phyloP scores from a whole-genome alignment of 2,329 filamentous ascomycete genomes.

The Acrocalymma vagum region DNA sequence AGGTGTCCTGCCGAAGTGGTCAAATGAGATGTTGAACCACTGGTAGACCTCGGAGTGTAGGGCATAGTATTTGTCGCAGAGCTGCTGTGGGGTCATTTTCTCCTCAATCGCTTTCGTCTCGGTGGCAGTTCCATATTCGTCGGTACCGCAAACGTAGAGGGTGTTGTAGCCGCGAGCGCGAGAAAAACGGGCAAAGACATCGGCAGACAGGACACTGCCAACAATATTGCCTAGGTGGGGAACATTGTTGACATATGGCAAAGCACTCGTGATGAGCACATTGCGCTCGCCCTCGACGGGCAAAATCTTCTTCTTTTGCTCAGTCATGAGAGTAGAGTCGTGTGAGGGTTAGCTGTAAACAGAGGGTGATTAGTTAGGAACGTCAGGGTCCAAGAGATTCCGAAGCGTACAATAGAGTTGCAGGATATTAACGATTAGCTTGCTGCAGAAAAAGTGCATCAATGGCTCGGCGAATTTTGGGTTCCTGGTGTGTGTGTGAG shows the following conservation, averaged over 20 bases:
- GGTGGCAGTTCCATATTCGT: constrained; percentile 95
- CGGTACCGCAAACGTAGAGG: constrained; percentile 85
- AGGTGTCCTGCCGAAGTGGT: constrained; percentile 93
- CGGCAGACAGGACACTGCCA: constrained; percentile 77
- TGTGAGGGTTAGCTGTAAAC: constrained; percentile 5
- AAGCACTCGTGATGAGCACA: constrained; percentile 88
- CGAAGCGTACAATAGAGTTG: too few relatives aligned
- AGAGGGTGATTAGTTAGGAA: too few relatives aligned
- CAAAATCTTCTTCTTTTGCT: constrained; percentile 54
- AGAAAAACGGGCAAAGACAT: constrained; percentile 79
- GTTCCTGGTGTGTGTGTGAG: constrained; percentile 1
- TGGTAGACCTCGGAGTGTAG: constrained; percentile 92
- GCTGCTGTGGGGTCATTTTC: constrained; percentile 78
- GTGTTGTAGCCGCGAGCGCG: constrained; percentile 82
- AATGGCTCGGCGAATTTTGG: not conserved
- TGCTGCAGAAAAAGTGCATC: not conserved
- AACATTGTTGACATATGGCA: constrained; percentile 81
- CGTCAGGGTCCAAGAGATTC: too few relatives aligned
- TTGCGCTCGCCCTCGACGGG: constrained; percentile 74
- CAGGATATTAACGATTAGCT: too few relatives aligned
- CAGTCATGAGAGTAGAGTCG: constrained; percentile 28
- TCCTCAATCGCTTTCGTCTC: constrained; percentile 96
- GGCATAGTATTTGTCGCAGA: constrained; percentile 92
- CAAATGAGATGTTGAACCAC: constrained; percentile 95
- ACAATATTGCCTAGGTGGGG: constrained; percentile 72